A percentile compares a stretch with the other conserved stretches of the same genome.
These are phyloP conservation scores for Solanum clarkiae DNA, from an alignment of 257 asterid species.

Conservation along the genomic window DNA sequence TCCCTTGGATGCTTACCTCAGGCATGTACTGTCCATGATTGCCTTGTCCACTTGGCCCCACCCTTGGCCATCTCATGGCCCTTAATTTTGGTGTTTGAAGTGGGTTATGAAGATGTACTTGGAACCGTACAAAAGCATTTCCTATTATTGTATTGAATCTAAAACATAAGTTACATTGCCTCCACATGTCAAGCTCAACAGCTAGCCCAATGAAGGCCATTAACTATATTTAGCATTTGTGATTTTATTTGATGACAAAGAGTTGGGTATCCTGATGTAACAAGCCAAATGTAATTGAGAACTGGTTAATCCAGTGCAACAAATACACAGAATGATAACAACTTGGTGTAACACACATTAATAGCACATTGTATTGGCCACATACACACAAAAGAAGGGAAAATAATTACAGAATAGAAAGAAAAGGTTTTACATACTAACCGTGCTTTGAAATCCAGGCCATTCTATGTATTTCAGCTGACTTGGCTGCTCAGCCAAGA, in stretches of 20 bases:
- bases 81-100: neutral
- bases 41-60: neutral
- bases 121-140: neutral
- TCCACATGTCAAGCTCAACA: neutral
- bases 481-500: conserved; percentile 35
- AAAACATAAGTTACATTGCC: neutral
- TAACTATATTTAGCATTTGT: neutral
- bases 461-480: conserved; percentile 44
- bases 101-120: neutral
- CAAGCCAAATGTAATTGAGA: neutral
- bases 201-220: neutral
- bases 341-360: neutral
- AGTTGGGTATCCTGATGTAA: neutral
- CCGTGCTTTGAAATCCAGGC: conserved; percentile 39
- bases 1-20: neutral
- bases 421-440: conserved; percentile 2
- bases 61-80: neutral
- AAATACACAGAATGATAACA: neutral
- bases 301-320: neutral
- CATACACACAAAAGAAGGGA: neutral
- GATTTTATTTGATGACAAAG: neutral
- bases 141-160: neutral
- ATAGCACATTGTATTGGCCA: neutral
- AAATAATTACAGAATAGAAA: neutral
- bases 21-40: neutral